Percentiles rank a stretch among this genome's conserved stretches.
Evolutionary conservation across 768 basidiomycete genomes (phyloP).

Genomic region (Boletales sp.): DNA sequence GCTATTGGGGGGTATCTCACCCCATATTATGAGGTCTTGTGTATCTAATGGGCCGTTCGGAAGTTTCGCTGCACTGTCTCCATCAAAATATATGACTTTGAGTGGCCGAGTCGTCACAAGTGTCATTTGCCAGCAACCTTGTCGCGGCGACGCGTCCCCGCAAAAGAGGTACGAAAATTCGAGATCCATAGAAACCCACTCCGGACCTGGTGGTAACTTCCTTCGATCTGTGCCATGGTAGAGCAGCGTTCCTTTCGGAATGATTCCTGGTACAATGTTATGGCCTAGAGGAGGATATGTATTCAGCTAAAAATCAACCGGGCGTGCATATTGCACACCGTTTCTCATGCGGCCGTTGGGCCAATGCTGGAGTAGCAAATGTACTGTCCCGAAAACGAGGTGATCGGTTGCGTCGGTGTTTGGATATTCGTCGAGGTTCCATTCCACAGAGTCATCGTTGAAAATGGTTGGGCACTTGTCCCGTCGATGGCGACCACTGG

Average conservation of each 20-base stretch:
- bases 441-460: background rate
- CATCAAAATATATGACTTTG: background rate
- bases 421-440: background rate
- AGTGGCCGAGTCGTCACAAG: background rate
- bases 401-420: background rate
- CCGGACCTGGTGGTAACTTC: constrained; percentile 18
- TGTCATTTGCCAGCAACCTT: background rate
- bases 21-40: background rate
- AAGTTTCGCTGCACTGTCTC: background rate
- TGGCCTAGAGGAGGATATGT: background rate
- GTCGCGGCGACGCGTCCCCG: background rate
- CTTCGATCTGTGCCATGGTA: constrained; percentile 1
- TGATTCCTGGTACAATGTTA: constrained; percentile 2
- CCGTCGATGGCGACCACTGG: too few relatives aligned
- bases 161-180: constrained; percentile 34
- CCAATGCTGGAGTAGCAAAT: background rate
- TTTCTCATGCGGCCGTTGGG: constrained; percentile 1
- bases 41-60: background rate
- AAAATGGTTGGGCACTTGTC: too few relatives aligned
- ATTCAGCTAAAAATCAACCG: background rate
- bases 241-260: constrained; percentile 5
- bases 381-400: background rate
- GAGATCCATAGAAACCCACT: constrained; percentile 30
- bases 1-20: background rate
- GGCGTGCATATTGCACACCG: background rate